Conservation (phyloP, 345 rosid genomes). For the Aegle marmelos region DNA sequence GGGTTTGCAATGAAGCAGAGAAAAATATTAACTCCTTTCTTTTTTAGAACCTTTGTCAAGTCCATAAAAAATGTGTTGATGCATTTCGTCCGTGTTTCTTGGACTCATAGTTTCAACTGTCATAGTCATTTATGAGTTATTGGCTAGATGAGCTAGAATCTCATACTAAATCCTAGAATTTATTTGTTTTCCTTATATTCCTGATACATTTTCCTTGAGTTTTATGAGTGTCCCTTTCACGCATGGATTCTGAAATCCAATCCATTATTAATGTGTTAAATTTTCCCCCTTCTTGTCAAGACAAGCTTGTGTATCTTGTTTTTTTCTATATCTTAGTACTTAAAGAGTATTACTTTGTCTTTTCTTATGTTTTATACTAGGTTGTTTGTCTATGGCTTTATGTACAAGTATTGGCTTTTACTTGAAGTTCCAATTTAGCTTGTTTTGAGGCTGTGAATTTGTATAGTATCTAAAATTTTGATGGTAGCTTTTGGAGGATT, state of each 20-base stretch:
- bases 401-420: slow-evolving; percentile 2
- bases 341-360: slow-evolving; percentile 15
- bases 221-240: slow-evolving; percentile 16
- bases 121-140: background rate
- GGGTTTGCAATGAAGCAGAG: background rate
- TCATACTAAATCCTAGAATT: background rate
- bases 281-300: slow-evolving; percentile 10
- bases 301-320: slow-evolving; percentile 6
- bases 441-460: background rate
- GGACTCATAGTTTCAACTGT: slow-evolving; percentile 1
- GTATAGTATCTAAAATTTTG: background rate
- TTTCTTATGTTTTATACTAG: slow-evolving; percentile 15
- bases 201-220: background rate
- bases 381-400: slow-evolving; percentile 1
- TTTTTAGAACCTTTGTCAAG: background rate
- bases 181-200: background rate
- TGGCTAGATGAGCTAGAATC: slow-evolving; percentile 8
- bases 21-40: background rate
- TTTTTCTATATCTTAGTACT: background rate
- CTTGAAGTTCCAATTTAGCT: background rate
- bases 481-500: background rate
- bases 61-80: background rate
- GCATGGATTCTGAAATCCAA: slow-evolving; percentile 18
- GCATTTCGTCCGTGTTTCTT: background rate
- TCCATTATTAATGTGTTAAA: background rate